Evolutionary conservation across 108 stramenopile species (phyloP).

Genomic region (Conticribra guillardii): DNA sequence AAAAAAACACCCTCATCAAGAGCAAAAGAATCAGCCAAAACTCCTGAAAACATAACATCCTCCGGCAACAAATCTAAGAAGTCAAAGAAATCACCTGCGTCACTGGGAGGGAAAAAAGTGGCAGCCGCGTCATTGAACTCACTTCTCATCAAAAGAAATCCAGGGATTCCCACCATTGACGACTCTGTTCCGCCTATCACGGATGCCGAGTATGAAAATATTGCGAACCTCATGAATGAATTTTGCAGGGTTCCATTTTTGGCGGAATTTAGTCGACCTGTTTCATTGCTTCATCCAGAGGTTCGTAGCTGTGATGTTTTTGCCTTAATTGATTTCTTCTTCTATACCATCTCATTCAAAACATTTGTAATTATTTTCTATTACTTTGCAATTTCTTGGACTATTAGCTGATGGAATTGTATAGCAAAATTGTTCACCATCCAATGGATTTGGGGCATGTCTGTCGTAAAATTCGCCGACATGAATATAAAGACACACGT

Average conservation of each 20-base stretch:
- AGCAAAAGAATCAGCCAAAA: constrained; percentile 11
- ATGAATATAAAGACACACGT: constrained; percentile 71
- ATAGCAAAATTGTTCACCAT: constrained; percentile 84
- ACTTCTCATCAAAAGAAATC: constrained; percentile 18
- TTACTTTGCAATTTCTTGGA: too few relatives aligned
- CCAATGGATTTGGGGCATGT: constrained; percentile 84
- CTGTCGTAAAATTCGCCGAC: constrained; percentile 77
- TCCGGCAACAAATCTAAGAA: constrained; percentile 3
- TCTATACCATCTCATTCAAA: neutral
- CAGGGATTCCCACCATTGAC: constrained; percentile 60
- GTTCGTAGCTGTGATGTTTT: constrained; percentile 43
- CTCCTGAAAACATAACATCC: neutral
- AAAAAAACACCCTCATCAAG: constrained; percentile 37
- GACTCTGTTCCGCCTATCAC: constrained; percentile 69
- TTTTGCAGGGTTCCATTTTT: constrained; percentile 88
- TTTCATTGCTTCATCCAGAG: constrained; percentile 86
- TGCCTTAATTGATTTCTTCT: constrained; percentile 4
- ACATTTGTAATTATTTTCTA: too few relatives aligned
- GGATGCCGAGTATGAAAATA: constrained; percentile 72
- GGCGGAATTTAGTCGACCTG: constrained; percentile 89
- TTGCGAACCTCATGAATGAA: constrained; percentile 73
- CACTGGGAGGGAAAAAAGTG: constrained; percentile 24
- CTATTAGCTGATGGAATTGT: constrained; percentile 63
- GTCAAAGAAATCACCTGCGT: constrained; percentile 10
- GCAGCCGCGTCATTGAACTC: constrained; percentile 10